Evolutionary conservation across 2,329 filamentous ascomycete species (phyloP), one percentile per base, ranked within the genome.

Genomic region (Ophiostoma ulmi): DNA sequence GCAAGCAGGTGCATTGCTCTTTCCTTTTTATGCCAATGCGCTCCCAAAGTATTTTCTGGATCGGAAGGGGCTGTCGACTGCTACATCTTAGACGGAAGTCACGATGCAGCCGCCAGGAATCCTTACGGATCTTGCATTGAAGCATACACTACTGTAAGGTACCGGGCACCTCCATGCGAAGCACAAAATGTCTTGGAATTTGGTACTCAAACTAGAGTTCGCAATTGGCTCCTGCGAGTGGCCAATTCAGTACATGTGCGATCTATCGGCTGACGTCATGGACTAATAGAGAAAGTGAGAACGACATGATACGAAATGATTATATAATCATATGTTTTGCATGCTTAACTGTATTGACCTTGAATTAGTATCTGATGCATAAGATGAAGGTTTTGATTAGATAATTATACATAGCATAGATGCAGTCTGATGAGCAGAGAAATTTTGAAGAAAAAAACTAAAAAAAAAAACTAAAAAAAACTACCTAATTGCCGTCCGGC

Each of bases 171-270:
- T n/a, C 44, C 44, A 17, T 14, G 14, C 11, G 5, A 48, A 5
- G 11, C 22, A 58, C n/a, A 3, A 13, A 58, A 26, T 58, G 52
- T 58, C 52, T 26, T 58, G 8, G n/a, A 11, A 20, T 11, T 26
- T 58, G 52, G 44, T 48, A 20, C 6, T 48, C 2, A 20, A 26
- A n/a, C 8, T 58, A 8, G 11, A 13, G 44, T 48, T 48, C 44
- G 17, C 52, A 58, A 26, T 58, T 58, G 52, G 52, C 52, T 58
- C 52, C 13, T 26, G 52, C 52, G 52, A 58, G n/a, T 58, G n/a
- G 52, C n/a, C 52, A 58, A 31, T 58, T 4, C 52, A 14, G 52
- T 22, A 31, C 11, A 26, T 22, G 20, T 55, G 48, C 20, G 48
- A 11, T n/a, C n/a, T n/a, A 22, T 22, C 52, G 26, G n/a, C 52